These are phyloP conservation scores for Macrolepiota fuliginosa DNA, from an alignment of 768 basidiomycete genomes.

Conservation along the genomic window DNA sequence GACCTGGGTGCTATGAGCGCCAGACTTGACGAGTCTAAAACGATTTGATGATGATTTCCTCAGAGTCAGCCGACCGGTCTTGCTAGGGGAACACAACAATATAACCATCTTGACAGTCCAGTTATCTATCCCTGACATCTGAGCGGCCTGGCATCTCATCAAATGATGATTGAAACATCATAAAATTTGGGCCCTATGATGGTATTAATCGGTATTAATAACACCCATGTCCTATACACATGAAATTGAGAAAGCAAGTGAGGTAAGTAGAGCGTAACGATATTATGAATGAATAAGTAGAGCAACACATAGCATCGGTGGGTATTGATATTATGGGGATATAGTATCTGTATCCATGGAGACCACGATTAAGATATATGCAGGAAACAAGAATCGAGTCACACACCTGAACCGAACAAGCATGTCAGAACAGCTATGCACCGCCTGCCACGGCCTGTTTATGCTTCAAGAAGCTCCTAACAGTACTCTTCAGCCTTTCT, in stretches of 20 bases:
- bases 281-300: neutral
- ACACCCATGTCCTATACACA: neutral
- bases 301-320: neutral
- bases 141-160: no score
- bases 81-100: neutral
- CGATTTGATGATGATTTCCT: neutral
- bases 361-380: neutral
- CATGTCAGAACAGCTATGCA: neutral
- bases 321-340: neutral
- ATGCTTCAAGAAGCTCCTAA: conserved; percentile 11
- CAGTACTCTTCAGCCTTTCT: conserved; percentile 42
- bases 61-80: neutral
- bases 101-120: neutral
- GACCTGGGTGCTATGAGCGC: no score
- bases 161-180: no score
- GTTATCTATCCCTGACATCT: no score
- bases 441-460: neutral
- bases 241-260: neutral
- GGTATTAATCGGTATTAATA: neutral
- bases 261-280: neutral
- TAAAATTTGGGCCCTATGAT: no score
- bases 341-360: neutral
- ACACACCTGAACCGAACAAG: neutral
- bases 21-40: neutral
- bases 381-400: neutral